Base-by-base conservation (phyloP, 164 flowering plant genomes). In the Kalanchoe fedtschenkoi region DNA sequence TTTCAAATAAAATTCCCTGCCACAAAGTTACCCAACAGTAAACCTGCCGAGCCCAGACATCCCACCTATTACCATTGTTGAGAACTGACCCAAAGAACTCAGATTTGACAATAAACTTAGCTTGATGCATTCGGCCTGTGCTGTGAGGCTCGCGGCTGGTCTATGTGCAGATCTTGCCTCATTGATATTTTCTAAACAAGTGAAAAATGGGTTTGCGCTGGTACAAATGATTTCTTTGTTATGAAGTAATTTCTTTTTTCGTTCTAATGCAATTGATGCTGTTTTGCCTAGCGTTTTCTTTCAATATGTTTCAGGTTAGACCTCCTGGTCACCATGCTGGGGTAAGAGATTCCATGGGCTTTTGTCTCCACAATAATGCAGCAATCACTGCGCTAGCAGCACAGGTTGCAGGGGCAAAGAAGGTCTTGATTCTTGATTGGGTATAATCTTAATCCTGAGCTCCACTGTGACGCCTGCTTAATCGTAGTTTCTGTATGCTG, bases 281-380 rank as follows among this genome's bases (percentile, higher is more conserved):
- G 6, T 29, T 19, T 33, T 42, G 17, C 19, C 6, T 46, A 39
- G 28, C 33, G 16, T 47, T 63, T 21, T 51, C 46, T 33, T 66
- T 34, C 33, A 28, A 14, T 19, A 15, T 71, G 47, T 42, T 16
- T 72, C 78, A 93, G 99, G 92, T 93, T 66, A 81, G 99, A 32
- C 99, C 99, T 73, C 99, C 99, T 72, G 99, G 99, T 60, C 99
- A 93, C 75, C 99, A 93, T 85, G 99, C 99, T 59, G 97, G 99
- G 69, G 79, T 93, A 35, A 80, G 69, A 47, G 83, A 88, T 4
- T 81, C 96, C 47, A 93, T 90, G 97, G 97, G 99, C 21, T 93
- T 93, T 70, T 93, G 99, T 70, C 95, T 93, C 51, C 97, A 93
- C 72, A 93, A 93, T 69, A 93, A 93, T 87, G 99, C 99, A 46